phyloP scores from a whole-genome alignment of 768 basidiomycete species.

The Macrolepiota dolichaula region DNA sequence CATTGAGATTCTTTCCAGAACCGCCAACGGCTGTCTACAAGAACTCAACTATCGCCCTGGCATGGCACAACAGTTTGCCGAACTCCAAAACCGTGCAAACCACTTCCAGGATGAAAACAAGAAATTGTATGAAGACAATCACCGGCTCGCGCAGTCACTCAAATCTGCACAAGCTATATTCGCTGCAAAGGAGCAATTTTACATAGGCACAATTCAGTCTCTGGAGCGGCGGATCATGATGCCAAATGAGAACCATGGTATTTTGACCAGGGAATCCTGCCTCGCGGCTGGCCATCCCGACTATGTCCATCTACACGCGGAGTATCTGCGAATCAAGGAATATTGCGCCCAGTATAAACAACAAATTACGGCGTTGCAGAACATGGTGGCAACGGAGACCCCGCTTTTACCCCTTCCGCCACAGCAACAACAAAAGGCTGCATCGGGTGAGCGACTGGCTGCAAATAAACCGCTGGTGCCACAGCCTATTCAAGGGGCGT shows the following conservation, averaged over 20 bases:
- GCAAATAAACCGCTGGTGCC: background rate
- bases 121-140: conserved; percentile 38
- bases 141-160: conserved; percentile 23
- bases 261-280: conserved; percentile 1
- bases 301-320: conserved; percentile 8
- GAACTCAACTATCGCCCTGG: conserved; percentile 47
- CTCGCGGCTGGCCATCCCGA: conserved; percentile 5
- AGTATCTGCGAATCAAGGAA: background rate
- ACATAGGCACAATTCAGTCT: conserved; percentile 15
- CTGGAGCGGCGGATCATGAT: conserved; percentile 7
- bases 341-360: background rate
- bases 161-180: conserved; percentile 19
- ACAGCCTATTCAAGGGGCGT: conserved; percentile 2
- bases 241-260: conserved; percentile 2
- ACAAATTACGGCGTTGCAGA: background rate
- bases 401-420: background rate
- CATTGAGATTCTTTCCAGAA: conserved; percentile 40
- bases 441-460: background rate
- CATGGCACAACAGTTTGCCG: conserved; percentile 33
- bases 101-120: conserved; percentile 33
- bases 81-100: conserved; percentile 27
- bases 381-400: background rate
- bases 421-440: background rate
- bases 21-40: conserved; percentile 41
- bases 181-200: conserved; percentile 15